Evolutionary conservation across 495 filamentous ascomycete species (phyloP), one percentile per base, ranked within the genome.

Genomic region (Ascodesmis nigricans): DNA sequence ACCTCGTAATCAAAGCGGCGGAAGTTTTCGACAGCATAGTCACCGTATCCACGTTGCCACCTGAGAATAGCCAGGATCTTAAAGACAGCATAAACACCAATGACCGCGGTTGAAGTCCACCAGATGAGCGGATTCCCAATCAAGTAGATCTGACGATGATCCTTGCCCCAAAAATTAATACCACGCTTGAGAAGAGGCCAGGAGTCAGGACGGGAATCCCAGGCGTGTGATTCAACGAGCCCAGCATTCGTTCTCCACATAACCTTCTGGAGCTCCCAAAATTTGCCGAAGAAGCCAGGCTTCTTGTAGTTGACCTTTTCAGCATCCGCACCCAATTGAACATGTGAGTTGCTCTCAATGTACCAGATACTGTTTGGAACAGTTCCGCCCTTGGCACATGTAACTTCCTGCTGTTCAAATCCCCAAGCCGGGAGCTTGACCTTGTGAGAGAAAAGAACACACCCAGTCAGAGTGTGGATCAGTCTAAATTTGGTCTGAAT

Each of bases 221-320:
- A 97, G 31, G 82, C 78, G 50, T 97, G 87, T 24, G 81, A 91
- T 52, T 95, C 87, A 19, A 90, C 78, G 36, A 97, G 69, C 19
- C 87, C 90, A 21, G 87, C 87, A 50, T 97, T 97, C 9, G 90
- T 95, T 40, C 67, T 78, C 87, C 87, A 97, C 87, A 97, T 97
- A 24, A 97, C 90, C 55, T 80, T 81, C 54, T 97, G 83, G n/a
- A 97, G 62, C 58, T 97, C 87, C 78, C 79, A 92, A 61, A 97
- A 97, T 52, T 95, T 97, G 36, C 83, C 90, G 36, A 95, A 67
- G 64, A 97, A 95, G 9, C 87, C 87, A 13, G 87, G 87, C 45
- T 91, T 75, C 38, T 67, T 65, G 53, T 97, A 97, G 53, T 93
- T 97, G 47, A 91, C 84, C 55, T 74, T 90, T 54, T 95, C 87